Percentiles rank a stretch among this genome's conserved stretches.
phyloP scores from a whole-genome alignment of 345 rosid genomes.

The Pistacia atlantica region DNA sequence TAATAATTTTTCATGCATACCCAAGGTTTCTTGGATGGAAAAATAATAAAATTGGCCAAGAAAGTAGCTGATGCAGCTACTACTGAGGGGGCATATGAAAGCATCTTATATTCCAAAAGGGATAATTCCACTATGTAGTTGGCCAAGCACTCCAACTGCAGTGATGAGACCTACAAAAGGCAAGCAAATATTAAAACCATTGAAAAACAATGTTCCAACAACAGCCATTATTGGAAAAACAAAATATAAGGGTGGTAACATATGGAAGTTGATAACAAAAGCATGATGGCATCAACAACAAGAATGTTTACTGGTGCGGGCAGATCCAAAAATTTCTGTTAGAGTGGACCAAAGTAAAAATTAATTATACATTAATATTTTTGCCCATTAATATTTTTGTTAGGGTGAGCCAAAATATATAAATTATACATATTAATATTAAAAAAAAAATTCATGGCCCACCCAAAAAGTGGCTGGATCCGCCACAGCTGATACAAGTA shows the following conservation, averaged over 20 bases:
- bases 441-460: no score
- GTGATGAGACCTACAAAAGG: constrained; percentile 24
- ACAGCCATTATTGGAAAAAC: background rate
- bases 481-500: background rate
- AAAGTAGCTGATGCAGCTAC: constrained; percentile 40
- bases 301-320: background rate
- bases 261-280: background rate
- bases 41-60: constrained; percentile 37
- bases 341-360: no score
- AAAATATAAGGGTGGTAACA: no score
- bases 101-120: constrained; percentile 36
- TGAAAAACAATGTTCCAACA: no score
- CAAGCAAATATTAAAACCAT: background rate
- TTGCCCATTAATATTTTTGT: no score
- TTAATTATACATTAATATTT: no score
- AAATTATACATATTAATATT: no score
- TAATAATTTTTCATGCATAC: constrained; percentile 11
- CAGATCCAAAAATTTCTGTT: no score
- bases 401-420: no score
- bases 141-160: constrained; percentile 42
- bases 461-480: no score
- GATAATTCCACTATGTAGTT: constrained; percentile 38
- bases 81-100: constrained; percentile 32
- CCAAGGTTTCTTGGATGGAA: constrained; percentile 39
- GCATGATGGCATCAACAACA: background rate